Conservation (phyloP, 306 rosid genomes). For the Quercus variabilis region DNA sequence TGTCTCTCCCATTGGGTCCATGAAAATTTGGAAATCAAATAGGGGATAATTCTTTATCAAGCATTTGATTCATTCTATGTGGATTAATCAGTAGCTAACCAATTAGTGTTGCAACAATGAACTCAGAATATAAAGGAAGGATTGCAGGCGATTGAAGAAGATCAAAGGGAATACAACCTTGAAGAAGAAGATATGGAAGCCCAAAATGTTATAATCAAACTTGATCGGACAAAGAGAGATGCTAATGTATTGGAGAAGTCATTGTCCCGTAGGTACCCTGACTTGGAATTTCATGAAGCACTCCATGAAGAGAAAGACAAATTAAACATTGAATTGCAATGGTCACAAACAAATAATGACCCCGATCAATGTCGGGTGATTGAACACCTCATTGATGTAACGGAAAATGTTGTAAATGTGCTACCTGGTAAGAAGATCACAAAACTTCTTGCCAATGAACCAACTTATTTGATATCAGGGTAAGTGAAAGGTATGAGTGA, state of each 20-base stretch:
- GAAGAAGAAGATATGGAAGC: slow-evolving; percentile 38
- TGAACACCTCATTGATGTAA: slow-evolving; percentile 37
- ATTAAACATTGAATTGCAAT: slow-evolving; percentile 22
- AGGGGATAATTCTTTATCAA: too few species aligned
- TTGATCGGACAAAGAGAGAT: slow-evolving; percentile 30
- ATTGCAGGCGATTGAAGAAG: slow-evolving; percentile 24
- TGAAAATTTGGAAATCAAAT: too few species aligned
- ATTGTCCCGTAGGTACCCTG: slow-evolving; percentile 29
- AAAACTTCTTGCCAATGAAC: slow-evolving; percentile 16
- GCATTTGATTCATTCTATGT: neutral
- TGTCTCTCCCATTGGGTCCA: too few species aligned
- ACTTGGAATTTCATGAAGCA: slow-evolving; percentile 33
- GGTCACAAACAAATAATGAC: slow-evolving; percentile 21
- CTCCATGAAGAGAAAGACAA: slow-evolving; percentile 41
- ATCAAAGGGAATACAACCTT: slow-evolving; percentile 32
- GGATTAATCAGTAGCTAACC: neutral
- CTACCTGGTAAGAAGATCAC: slow-evolving; percentile 11
- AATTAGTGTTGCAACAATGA: neutral
- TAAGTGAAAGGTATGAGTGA: neutral
- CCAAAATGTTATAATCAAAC: slow-evolving; percentile 29
- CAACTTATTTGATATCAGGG: slow-evolving; percentile 18
- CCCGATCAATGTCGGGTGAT: slow-evolving; percentile 32
- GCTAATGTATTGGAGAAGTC: slow-evolving; percentile 30
- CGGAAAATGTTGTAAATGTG: slow-evolving; percentile 27
- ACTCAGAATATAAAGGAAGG: slow-evolving; percentile 29